Conservation (phyloP, 768 basidiomycete genomes). For the Brasilioporus rufonigricans region DNA sequence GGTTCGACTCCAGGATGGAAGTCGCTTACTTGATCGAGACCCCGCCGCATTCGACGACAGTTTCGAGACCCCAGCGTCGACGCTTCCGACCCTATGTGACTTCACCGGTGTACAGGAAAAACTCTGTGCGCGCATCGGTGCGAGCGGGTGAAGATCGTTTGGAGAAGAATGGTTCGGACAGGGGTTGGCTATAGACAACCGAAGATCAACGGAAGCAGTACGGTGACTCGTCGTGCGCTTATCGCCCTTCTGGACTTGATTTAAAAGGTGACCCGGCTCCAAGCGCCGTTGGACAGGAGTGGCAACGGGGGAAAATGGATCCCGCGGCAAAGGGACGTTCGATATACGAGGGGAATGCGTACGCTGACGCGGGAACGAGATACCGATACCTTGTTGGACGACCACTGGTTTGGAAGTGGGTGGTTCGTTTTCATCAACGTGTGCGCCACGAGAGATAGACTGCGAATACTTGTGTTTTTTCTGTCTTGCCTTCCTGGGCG, state of each 20-base stretch:
- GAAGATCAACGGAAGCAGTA: conserved; percentile 19
- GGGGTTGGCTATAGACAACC: conserved; percentile 3
- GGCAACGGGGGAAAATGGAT: background rate
- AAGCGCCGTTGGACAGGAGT: conserved; percentile 6
- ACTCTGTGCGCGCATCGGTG: conserved; percentile 10
- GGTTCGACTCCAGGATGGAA: conserved; percentile 19
- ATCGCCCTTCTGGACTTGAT: conserved; percentile 14
- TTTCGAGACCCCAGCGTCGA: background rate
- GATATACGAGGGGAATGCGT: conserved; percentile 12
- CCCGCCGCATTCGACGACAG: conserved; percentile 8
- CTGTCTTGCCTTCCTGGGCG: conserved; percentile 8
- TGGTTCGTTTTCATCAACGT: conserved; percentile 22
- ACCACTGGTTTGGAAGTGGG: background rate
- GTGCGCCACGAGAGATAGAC: background rate
- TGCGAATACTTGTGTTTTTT: background rate
- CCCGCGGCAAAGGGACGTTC: conserved; percentile 1
- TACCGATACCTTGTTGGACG: conserved; percentile 1
- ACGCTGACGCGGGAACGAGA: conserved; percentile 16
- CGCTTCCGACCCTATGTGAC: conserved; percentile 6
- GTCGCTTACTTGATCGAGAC: conserved; percentile 9
- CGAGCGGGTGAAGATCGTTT: conserved; percentile 17
- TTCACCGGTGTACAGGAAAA: too few relatives aligned
- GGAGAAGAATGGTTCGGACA: conserved; percentile 17
- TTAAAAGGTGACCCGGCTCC: background rate
- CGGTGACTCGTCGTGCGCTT: conserved; percentile 13